Evolutionary conservation across 805 yeast species (phyloP).

Genomic region (Wickerhamiella australiensis): DNA sequence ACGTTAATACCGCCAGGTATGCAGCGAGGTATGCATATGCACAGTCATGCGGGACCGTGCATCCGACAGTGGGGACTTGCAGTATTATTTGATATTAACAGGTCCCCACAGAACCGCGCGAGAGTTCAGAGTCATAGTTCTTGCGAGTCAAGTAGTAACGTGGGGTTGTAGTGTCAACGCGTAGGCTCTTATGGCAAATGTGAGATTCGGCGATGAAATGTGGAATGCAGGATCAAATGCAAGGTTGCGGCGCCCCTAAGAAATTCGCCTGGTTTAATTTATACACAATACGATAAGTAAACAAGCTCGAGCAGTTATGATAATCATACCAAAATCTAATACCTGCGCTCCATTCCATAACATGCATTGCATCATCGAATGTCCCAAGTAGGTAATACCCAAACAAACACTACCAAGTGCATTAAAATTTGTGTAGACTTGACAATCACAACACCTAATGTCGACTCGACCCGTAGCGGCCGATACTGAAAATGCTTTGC

Average conservation of each 20-base stretch:
- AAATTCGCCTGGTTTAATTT: neutral
- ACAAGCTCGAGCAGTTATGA: neutral
- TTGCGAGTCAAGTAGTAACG: too few species aligned
- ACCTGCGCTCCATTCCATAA: neutral
- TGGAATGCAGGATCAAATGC: neutral
- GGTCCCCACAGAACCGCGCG: neutral
- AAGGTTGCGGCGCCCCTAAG: neutral
- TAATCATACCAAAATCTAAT: neutral
- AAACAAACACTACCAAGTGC: slow-evolving; percentile 9
- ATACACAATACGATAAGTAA: neutral
- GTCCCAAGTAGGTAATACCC: slow-evolving; percentile 10
- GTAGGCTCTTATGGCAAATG: neutral
- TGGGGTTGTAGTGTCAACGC: too few species aligned
- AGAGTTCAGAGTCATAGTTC: neutral
- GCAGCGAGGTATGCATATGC: neutral
- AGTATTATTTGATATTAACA: neutral
- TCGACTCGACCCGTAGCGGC: slow-evolving; percentile 11
- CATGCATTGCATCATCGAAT: slow-evolving; percentile 4
- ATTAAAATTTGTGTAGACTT: slow-evolving; percentile 11
- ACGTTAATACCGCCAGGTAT: neutral
- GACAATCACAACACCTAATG: slow-evolving; percentile 5
- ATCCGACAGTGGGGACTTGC: slow-evolving; percentile 2
- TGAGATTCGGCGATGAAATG: neutral
- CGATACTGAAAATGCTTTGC: slow-evolving; percentile 8
- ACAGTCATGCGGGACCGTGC: neutral